Evolutionary conservation across 1,284 basidiomycete species (phyloP).

Genomic region (Pseudozyma pruni): DNA sequence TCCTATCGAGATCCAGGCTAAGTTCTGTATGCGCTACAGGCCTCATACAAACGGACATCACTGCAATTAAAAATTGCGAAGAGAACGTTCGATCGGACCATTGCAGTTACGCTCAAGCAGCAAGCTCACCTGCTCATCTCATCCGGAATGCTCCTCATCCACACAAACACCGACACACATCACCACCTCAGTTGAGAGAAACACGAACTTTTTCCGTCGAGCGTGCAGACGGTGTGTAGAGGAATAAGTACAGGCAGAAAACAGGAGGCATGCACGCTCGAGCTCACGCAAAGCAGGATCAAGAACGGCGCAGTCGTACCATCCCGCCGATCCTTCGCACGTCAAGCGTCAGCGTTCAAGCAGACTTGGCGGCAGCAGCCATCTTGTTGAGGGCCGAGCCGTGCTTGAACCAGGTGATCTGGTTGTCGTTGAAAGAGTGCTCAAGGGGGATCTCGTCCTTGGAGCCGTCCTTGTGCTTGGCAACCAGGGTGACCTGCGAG

Average conservation of each 20-base stretch:
- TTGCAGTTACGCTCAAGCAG: too few species aligned
- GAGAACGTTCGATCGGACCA: too few species aligned
- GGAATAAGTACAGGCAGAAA: conserved; percentile 36
- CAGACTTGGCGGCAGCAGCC: conserved; percentile 56
- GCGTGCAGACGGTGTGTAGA: conserved; percentile 16
- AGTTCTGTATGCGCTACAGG: too few species aligned
- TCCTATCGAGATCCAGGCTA: too few species aligned
- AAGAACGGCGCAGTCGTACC: not conserved
- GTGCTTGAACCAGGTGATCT: conserved; percentile 67
- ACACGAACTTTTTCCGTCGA: conserved; percentile 21
- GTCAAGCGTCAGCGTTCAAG: conserved; percentile 12
- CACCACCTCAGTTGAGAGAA: not conserved
- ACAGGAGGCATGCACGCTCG: not conserved
- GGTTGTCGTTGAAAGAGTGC: conserved; percentile 67
- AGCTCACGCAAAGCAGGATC: conserved; percentile 2
- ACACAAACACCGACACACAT: too few species aligned
- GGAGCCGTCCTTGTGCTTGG: conserved; percentile 65
- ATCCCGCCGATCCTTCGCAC: too few species aligned
- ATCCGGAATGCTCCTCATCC: too few species aligned
- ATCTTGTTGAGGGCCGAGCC: conserved; percentile 66
- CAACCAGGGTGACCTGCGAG: conserved; percentile 59
- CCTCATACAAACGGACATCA: too few species aligned
- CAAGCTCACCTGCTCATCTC: too few species aligned
- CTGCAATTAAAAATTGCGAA: too few species aligned
- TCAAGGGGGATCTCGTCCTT: conserved; percentile 63